phyloP scores from a whole-genome alignment of 2,329 filamentous ascomycete species.

The Akanthomyces lecanii region DNA sequence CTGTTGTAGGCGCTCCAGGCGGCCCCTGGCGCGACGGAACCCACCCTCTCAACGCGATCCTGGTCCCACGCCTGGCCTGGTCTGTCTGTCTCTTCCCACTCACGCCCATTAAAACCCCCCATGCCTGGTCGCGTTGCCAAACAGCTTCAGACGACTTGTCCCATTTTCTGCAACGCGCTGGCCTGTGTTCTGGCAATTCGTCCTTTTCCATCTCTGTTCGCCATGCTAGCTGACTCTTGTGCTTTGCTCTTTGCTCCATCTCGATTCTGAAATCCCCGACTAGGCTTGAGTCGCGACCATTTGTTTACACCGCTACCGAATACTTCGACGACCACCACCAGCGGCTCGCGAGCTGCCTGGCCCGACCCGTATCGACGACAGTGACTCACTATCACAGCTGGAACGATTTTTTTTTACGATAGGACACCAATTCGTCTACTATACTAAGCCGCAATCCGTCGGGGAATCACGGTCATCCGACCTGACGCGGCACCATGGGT shows the following conservation, averaged over 20 bases:
- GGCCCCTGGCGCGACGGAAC: slow-evolving; percentile 7
- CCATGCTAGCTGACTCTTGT: background rate
- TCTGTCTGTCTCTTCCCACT: background rate
- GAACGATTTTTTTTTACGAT: too few relatives aligned
- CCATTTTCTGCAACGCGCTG: slow-evolving; percentile 1
- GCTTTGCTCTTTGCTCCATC: slow-evolving; percentile 11
- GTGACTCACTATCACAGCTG: background rate
- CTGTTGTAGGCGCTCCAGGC: background rate
- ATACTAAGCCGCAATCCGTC: background rate
- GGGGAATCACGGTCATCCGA: background rate
- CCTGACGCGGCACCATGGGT: slow-evolving; percentile 29
- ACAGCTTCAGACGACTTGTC: slow-evolving; percentile 4
- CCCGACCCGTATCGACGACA: background rate
- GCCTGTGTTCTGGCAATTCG: background rate
- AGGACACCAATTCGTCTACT: background rate
- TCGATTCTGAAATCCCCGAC: background rate
- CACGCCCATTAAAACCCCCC: slow-evolving; percentile 1
- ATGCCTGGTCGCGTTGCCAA: slow-evolving; percentile 10
- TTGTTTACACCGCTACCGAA: slow-evolving; percentile 9
- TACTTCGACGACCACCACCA: background rate
- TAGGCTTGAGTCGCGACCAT: background rate
- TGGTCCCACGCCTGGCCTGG: background rate
- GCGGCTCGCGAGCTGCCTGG: background rate
- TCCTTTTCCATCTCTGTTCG: background rate
- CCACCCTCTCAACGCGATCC: slow-evolving; percentile 14